phyloP scores from a whole-genome alignment of 495 filamentous ascomycete genomes.

The Penicillium odoratum region DNA sequence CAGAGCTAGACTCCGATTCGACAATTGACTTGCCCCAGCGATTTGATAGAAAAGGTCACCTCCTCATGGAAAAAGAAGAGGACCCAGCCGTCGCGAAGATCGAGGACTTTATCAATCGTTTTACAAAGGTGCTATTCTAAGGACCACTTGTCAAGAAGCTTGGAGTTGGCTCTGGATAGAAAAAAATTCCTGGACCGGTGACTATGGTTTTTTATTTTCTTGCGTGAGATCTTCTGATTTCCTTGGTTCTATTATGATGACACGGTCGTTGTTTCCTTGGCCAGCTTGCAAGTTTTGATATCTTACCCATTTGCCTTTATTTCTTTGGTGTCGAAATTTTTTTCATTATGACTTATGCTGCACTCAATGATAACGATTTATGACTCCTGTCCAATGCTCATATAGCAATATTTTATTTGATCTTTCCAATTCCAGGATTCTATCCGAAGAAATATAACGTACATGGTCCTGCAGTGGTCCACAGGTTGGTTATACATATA shows the following conservation, averaged over 20 bases:
- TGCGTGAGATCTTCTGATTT: background rate
- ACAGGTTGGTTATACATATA: no score
- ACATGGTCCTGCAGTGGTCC: no score
- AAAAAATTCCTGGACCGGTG: background rate
- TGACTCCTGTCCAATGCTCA: background rate
- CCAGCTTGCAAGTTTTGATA: background rate
- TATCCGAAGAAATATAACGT: no score
- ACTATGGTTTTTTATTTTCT: background rate
- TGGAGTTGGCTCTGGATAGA: background rate
- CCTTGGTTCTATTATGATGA: background rate
- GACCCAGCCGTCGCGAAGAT: background rate
- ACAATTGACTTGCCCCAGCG: slow-evolving; percentile 62
- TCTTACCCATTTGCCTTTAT: background rate
- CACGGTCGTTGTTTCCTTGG: background rate
- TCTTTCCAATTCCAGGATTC: background rate
- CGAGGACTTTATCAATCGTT: background rate
- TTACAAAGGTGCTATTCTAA: background rate
- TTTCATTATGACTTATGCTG: slow-evolving; percentile 1
- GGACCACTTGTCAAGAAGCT: background rate
- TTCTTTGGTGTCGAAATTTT: background rate
- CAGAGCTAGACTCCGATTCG: slow-evolving; percentile 41
- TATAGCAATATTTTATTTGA: background rate
- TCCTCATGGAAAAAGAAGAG: slow-evolving; percentile 21
- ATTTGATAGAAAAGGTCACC: slow-evolving; percentile 63
- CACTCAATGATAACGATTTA: slow-evolving; percentile 5